Conservation (phyloP, 2,329 filamentous ascomycete genomes). For the Madurella mycetomatis region DNA sequence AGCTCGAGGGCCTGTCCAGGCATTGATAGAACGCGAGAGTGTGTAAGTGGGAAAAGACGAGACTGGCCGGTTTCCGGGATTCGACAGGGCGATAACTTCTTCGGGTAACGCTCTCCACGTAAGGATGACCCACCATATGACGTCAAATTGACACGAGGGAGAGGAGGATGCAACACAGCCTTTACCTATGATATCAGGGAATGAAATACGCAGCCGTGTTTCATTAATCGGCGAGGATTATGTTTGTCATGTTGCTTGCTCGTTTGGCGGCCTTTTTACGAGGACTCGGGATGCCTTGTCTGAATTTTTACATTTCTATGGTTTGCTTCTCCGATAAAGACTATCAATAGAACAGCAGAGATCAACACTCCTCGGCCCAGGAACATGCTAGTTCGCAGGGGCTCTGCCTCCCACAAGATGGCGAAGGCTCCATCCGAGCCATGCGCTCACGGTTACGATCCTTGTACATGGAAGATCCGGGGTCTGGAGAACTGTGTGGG, state of each 20-base stretch:
- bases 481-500: too few relatives aligned
- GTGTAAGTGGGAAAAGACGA: background rate
- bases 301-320: too few relatives aligned
- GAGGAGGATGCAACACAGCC: background rate
- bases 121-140: background rate
- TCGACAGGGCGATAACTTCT: background rate
- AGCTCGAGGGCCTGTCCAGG: background rate
- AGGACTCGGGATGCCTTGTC: too few relatives aligned
- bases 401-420: background rate
- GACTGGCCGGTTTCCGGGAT: background rate
- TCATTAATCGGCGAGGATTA: too few relatives aligned
- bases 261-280: too few relatives aligned
- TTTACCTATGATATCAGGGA: background rate
- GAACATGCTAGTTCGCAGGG: background rate
- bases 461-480: too few relatives aligned
- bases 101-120: background rate
- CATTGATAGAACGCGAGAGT: background rate
- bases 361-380: too few relatives aligned
- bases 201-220: too few relatives aligned
- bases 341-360: too few relatives aligned
- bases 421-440: background rate
- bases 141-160: background rate
- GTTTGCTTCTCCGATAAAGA: too few relatives aligned
- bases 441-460: too few relatives aligned
- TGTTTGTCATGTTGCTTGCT: too few relatives aligned